Evolutionary conservation across 176 grass and related monocot genomes (phyloP), one percentile per base, ranked within the genome.

Genomic region (Urochloa ruziziensis): DNA sequence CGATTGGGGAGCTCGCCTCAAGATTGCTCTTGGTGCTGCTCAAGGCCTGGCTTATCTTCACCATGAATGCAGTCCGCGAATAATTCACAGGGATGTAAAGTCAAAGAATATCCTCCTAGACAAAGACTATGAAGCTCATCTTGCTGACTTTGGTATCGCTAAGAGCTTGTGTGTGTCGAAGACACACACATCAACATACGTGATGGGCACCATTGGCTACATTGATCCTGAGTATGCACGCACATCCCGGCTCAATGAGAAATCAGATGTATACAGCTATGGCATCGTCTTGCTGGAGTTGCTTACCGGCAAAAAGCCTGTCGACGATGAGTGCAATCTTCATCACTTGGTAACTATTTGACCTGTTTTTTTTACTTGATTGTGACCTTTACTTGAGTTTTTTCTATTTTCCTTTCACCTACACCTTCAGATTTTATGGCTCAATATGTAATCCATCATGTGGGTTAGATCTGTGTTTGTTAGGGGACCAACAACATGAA

Each of bases 161-260:
- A 95, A 98, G 83, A 98, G 96, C 65, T 57, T 98, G 11, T 95
- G 92, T 25, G 77, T 93, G 32, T 98, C 92, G 0, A 94, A 94
- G 80, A 93, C 95, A 28, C 95, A 97, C 40, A 94, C 95, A 29
- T 94, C 92, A 53, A 97, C 95, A 5, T 97, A 94, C 5, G 90
- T 97, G 33, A 94, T 97, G 95, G 95, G 95, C 37, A 97, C 95
- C 27, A 97, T 97, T 53, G 95, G 95, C 18, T 97, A 94, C 65
- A 97, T 97, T 34, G 95, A 97, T 39, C 95, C 95, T 16, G 95
- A 97, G 75, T 97, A 97, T 14, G 95, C 95, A 11, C 88, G 90
- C 6, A 97, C 92, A 10, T 94, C 92, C 34, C 86, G 95, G 21
- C 84, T 97, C 48, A 97, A 94, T 2, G 95, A 97, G 82, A 97